Base-by-base conservation (phyloP, 306 rosid species). In the Vicia faba region DNA sequence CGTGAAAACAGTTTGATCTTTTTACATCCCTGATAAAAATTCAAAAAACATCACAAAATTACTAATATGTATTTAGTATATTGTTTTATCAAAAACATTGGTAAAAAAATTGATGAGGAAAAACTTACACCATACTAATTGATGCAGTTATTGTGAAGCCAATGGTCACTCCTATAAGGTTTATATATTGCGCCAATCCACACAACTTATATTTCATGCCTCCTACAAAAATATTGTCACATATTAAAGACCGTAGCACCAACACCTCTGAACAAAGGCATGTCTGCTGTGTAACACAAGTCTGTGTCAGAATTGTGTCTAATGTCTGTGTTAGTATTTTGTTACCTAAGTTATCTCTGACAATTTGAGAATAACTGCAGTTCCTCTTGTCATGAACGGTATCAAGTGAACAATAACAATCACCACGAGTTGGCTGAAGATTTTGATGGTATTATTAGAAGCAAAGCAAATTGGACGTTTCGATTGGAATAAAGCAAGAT, bases 111-210 rank as follows among this genome's bases (percentile, higher is more conserved):
- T 57, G 41, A 41, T 35, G 38, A 14, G 51, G 1, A 7, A 58
- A 60, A 50, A 74, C 96, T 81, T 84, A 92, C 98, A 92, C 97
- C 93, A 93, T 87, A 71, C 97, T 89, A 63, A 89, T 93, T 41
- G 96, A 93, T n/a, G 97, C 97, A 12, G 97, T 93, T 53, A 93
- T 93, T 5, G 97, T 93, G 86, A 89, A 93, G 19, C 98, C 98
- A 79, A 93, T 77, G n/a, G 91, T 83, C 18, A 93, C 87, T 8
- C 98, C 98, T 1, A 89, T 56, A 7, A 93, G 88, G 65, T 89
- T 93, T 38, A 82, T 77, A 33, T 93, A 93, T 74, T 89, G 98
- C 45, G 98, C 98, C 73, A 93, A 59, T 16, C 97, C 98, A 74
- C 98, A 89, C 0, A 93, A 82, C 84, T 84, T 85, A 41, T 87